A percentile compares a stretch with the other conserved stretches of the same genome.
Evolutionary conservation across 2,329 filamentous ascomycete species (phyloP).

Genomic region (Leptographium galeiforme): DNA sequence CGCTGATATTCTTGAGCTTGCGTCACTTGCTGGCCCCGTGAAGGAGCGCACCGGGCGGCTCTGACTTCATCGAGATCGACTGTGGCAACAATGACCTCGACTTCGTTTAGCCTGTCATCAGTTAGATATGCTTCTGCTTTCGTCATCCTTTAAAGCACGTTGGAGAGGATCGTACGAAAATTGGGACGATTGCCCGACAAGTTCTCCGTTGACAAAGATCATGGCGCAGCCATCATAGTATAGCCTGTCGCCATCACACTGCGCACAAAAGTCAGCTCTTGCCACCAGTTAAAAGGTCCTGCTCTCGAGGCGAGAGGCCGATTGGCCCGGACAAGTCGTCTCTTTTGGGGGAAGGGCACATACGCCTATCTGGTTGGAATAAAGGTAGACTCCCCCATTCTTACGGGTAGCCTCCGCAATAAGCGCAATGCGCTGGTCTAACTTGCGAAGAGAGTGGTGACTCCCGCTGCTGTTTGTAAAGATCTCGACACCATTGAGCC

Average conservation of each 20-base stretch:
- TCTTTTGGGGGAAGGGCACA: background rate
- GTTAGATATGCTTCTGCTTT: background rate
- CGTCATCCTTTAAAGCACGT: background rate
- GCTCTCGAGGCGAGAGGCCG: too few species aligned
- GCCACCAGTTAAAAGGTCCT: background rate
- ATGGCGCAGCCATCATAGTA: background rate
- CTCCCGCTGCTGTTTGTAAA: conserved; percentile 57
- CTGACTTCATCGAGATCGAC: conserved; percentile 61
- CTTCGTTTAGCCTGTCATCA: background rate
- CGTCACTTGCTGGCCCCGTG: conserved; percentile 45
- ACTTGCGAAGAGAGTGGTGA: conserved; percentile 26
- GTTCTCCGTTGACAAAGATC: background rate
- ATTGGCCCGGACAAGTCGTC: background rate
- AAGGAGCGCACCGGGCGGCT: conserved; percentile 40
- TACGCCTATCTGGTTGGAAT: conserved; percentile 33
- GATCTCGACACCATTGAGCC: conserved; percentile 59
- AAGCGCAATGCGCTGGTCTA: conserved; percentile 42
- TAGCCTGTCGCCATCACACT: background rate
- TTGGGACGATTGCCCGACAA: background rate
- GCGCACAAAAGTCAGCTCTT: background rate
- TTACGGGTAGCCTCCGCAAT: conserved; percentile 50
- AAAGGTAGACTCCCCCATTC: conserved; percentile 31
- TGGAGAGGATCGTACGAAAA: background rate
- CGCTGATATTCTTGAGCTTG: conserved; percentile 28
- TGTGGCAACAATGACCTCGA: conserved; percentile 50